Base-by-base conservation (phyloP, 1,284 basidiomycete genomes). In the Austroboletus novae-zelandiae region DNA sequence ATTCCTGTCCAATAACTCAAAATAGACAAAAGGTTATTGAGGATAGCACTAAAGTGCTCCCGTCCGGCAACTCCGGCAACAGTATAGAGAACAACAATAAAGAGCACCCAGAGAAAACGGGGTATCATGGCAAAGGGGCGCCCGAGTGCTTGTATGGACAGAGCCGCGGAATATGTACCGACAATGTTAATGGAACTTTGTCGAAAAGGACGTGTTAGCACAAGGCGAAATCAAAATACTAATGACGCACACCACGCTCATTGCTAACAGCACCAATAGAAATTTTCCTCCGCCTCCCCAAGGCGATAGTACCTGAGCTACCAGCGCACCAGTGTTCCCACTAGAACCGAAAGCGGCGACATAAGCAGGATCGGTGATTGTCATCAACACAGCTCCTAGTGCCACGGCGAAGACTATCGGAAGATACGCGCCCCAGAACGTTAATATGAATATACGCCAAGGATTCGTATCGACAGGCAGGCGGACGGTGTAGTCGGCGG, bases 1-100 rank as follows among this genome's bases (percentile, higher is more conserved):
- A 84, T 77, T 2, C 79, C 77, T 0, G 75, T 74, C 83, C 83
- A 86, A 66, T 87, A 86, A 17, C 79, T 77, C 23, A 85, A 68
- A 45, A 86, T 74, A n/a, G 75, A 67, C 30, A 83, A 65, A 65
- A 75, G 73, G 60, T 77, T 84, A 34, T 63, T 71, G 7, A 87
- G 71, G 42, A 85, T 81, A 37, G 70, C 71, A 39, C 76, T 76
- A 62, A 87, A 84, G 60, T 81, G 78, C 50, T 79, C 75, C 39
- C 81, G 76, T 2, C 84, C 84, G 3, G 76, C 80, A 42, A 86
- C 77, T 15, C 81, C 80, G 0, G 83, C 77, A 34, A 83, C 71
- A 25, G 84, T 80, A 64, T 83, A 80, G 43, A 74, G 67, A n/a
- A 75, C 64, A 56, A 79, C 79, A 15, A 76, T 72, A 23, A 83